Conservation (phyloP, 192 early-diverging fungal genomes). For the Linnemannia exigua region DNA sequence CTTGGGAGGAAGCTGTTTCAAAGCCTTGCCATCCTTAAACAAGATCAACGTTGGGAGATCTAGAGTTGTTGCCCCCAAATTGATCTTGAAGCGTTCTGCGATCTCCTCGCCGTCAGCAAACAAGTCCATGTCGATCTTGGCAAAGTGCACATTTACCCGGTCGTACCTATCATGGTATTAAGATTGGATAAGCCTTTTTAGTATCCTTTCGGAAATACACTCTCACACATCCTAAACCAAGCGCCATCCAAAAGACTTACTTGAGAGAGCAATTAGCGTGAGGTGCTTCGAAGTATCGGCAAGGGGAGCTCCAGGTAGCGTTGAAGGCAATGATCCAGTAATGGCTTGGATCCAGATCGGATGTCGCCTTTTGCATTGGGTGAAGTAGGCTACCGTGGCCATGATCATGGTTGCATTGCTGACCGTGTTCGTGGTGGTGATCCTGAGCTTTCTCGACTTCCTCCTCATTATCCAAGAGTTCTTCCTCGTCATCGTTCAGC, state of each 20-base stretch:
- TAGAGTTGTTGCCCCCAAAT: conserved; percentile 62
- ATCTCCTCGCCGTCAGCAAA: conserved; percentile 54
- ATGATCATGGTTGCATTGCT: background rate
- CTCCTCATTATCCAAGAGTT: conserved; percentile 6
- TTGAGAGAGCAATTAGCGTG: conserved; percentile 63
- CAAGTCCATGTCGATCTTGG: conserved; percentile 66
- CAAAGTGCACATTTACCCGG: conserved; percentile 53
- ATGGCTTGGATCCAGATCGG: conserved; percentile 37
- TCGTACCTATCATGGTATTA: conserved; percentile 34
- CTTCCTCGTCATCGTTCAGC: conserved; percentile 36
- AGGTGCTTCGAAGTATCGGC: conserved; percentile 65
- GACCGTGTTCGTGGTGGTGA: background rate
- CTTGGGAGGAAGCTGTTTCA: conserved; percentile 61
- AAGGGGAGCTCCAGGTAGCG: conserved; percentile 65
- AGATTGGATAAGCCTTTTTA: background rate
- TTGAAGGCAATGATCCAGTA: conserved; percentile 70
- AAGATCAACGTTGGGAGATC: conserved; percentile 68
- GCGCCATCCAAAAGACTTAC: conserved; percentile 35
- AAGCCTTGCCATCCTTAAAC: conserved; percentile 64
- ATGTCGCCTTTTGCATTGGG: background rate
- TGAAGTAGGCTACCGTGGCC: background rate
- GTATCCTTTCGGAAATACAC: too few species aligned
- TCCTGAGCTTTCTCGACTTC: conserved; percentile 12
- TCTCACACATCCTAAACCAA: too few species aligned
- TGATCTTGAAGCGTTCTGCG: conserved; percentile 63